phyloP scores from a whole-genome alignment of 345 rosid species.

The Heritiera fomes region DNA sequence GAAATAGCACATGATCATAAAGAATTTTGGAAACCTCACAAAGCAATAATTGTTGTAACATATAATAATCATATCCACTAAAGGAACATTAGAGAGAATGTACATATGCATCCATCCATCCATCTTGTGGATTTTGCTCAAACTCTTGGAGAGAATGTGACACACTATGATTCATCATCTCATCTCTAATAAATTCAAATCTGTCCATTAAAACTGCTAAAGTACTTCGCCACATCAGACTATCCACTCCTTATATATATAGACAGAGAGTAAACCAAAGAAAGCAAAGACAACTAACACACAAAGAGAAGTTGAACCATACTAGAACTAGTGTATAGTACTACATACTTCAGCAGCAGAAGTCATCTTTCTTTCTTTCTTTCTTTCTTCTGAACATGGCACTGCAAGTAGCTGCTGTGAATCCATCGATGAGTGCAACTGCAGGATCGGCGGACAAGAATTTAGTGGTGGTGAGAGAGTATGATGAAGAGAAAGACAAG shows the following conservation, averaged over 20 bases:
- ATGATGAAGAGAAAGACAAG: slow-evolving; percentile 59
- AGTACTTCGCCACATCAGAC: slow-evolving; percentile 8
- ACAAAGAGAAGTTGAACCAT: not conserved
- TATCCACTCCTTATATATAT: not conserved
- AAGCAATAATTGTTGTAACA: slow-evolving; percentile 7
- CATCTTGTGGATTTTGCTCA: not conserved
- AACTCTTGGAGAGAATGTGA: slow-evolving; percentile 4
- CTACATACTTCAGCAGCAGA: too few species aligned
- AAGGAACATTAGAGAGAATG: not conserved
- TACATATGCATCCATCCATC: not conserved
- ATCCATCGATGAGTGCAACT: not conserved
- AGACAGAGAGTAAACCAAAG: not conserved
- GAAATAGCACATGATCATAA: not conserved
- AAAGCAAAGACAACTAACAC: not conserved
- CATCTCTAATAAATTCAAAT: not conserved
- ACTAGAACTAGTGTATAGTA: not conserved
- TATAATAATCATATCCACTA: not conserved
- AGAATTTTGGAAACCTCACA: not conserved
- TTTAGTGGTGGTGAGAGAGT: slow-evolving; percentile 54
- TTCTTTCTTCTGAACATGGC: slow-evolving; percentile 28
- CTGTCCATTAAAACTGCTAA: not conserved
- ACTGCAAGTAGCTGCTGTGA: slow-evolving; percentile 37
- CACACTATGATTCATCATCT: slow-evolving; percentile 4
- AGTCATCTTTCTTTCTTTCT: not conserved
- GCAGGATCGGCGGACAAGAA: not conserved